These are phyloP conservation scores for Pichia eremophila DNA, from an alignment of 805 yeast genomes.

Conservation along the genomic window DNA sequence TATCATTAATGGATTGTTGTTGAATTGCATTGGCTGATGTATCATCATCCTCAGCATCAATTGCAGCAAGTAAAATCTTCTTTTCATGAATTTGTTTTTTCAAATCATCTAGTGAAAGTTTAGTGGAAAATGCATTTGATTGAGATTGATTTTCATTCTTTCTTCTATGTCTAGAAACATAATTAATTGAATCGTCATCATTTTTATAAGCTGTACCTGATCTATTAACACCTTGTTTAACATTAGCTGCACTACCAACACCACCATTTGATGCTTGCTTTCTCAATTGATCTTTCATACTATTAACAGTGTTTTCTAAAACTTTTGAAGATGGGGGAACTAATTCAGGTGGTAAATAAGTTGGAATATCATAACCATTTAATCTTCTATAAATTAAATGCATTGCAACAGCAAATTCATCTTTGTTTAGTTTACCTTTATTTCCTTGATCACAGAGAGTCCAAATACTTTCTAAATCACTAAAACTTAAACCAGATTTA, in stretches of 20 bases:
- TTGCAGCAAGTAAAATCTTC: constrained; percentile 57
- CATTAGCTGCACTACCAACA: constrained; percentile 15
- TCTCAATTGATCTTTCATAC: constrained; percentile 58
- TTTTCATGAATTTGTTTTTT: constrained; percentile 64
- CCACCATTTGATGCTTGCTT: constrained; percentile 24
- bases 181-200: constrained; percentile 60
- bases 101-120: constrained; percentile 42
- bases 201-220: constrained; percentile 60
- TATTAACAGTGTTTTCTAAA: constrained; percentile 59
- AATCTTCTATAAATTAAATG: constrained; percentile 86
- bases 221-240: constrained; percentile 24
- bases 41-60: constrained; percentile 58
- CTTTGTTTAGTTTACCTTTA: constrained; percentile 74
- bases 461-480: constrained; percentile 88
- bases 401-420: constrained; percentile 95
- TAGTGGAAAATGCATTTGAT: constrained; percentile 17
- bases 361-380: constrained; percentile 82
- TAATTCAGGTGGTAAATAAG: constrained; percentile 75
- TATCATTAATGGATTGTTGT: constrained; percentile 40
- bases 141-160: constrained; percentile 13
- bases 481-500: constrained; percentile 80
- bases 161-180: constrained; percentile 54
- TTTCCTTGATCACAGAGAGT: constrained; percentile 74
- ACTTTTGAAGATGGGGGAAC: constrained; percentile 78
- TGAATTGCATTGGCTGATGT: constrained; percentile 17